Base-by-base conservation (phyloP, 2,329 filamentous ascomycete species). In the Chalara sp. region DNA sequence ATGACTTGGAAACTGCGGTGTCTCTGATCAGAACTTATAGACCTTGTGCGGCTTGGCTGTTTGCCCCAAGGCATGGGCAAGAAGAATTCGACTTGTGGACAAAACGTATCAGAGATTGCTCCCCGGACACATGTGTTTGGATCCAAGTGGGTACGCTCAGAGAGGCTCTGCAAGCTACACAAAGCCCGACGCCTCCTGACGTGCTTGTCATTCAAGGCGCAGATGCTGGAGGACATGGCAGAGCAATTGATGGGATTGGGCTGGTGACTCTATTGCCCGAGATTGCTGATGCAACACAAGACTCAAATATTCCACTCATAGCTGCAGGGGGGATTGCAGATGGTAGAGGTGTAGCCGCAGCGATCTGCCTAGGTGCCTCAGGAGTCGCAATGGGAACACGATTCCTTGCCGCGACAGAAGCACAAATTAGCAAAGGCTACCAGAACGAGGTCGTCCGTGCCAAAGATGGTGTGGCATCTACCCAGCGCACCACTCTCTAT, bases 331-430 rank as follows among this genome's bases (percentile, higher is more conserved):
- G 65, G 0, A 66, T 68, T 46, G 44, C 53, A 5, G 65, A 68
- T 57, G 60, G 59, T 1, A 53, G 64, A 37, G 64, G 64, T 1
- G 57, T 59, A 2, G 65, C 62, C 8, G 65, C 65, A 1, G 64
- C 61, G 1, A 43, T 67, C 11, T 54, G 55, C 5, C 51, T 64
- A 11, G 67, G 67, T 30, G 66, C 65, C 13, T 50, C 50, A 10
- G 76, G 73, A 11, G 64, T 70, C 5, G 70, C 68, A 0, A 59
- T 79, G 57, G 76, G 76, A 1, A 79, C 76, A 7, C 61, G 72
- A 12, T 75, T 75, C 39, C 65, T 79, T 0, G 70, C 72, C 1
- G 56, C 66, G 0, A 61, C 61, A 0, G 76, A 79, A 58, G 70
- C 73, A 2, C 63, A 67, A 12, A 67, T 76, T 10, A 60, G 69